These are phyloP conservation scores for Lagenaria siceraria DNA, from an alignment of 306 rosid genomes.

Conservation along the genomic window DNA sequence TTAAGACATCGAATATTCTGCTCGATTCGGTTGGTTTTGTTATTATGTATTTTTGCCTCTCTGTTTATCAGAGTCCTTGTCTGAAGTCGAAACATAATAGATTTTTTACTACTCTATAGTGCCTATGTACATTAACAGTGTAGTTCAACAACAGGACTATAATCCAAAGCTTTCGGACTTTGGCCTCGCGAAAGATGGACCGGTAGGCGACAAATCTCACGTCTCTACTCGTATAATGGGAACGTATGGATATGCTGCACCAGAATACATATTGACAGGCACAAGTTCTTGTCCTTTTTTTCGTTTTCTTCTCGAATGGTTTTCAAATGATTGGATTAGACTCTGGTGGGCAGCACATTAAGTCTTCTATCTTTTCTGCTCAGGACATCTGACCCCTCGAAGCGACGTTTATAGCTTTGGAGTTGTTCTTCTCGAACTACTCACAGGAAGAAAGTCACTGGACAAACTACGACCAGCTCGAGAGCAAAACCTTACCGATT, in stretches of 20 bases:
- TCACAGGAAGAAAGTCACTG: conserved; percentile 75
- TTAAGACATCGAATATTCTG: conserved; percentile 87
- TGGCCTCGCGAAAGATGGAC: conserved; percentile 96
- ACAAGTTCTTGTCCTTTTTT: not conserved
- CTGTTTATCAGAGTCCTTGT: not conserved
- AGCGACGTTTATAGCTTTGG: conserved; percentile 97
- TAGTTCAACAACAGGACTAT: conserved; percentile 49
- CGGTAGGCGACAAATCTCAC: conserved; percentile 90
- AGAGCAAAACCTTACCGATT: conserved; percentile 85
- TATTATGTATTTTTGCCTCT: not conserved
- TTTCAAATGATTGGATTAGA: not conserved
- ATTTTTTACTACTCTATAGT: not conserved
- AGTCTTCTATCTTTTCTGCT: conserved; percentile 4
- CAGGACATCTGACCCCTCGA: conserved; percentile 88
- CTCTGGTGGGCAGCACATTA: not conserved
- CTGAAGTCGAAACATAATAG: not conserved
- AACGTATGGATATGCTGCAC: conserved; percentile 98
- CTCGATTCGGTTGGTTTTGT: conserved; percentile 53
- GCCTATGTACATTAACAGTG: not conserved
- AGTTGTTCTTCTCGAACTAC: conserved; percentile 84
- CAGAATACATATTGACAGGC: conserved; percentile 95
- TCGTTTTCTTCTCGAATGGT: not conserved
- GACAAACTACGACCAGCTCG: conserved; percentile 74
- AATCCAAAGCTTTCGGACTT: conserved; percentile 95
- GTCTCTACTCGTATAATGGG: conserved; percentile 98